phyloP scores from a whole-genome alignment of 805 yeast species.

The Naumovozyma baii region DNA sequence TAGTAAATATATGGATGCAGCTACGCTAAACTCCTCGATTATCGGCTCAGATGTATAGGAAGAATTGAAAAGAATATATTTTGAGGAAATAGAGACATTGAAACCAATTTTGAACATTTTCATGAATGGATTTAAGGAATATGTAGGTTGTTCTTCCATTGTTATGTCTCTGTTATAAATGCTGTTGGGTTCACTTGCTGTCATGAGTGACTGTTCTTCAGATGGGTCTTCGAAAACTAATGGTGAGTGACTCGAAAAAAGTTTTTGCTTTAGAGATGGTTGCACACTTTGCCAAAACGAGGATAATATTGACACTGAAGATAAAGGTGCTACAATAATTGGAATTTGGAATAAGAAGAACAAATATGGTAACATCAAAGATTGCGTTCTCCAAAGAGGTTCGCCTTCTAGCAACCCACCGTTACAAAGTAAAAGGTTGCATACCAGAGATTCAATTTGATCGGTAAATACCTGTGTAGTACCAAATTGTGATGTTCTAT shows the following conservation, averaged over 20 bases:
- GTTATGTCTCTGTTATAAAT: conserved; percentile 20
- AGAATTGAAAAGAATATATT: conserved; percentile 23
- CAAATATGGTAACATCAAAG: conserved; percentile 14
- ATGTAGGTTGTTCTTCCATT: conserved; percentile 11
- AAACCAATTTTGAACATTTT: conserved; percentile 24
- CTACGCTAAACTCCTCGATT: conserved; percentile 29
- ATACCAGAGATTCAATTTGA: conserved; percentile 22
- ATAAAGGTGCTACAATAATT: conserved; percentile 22
- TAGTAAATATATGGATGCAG: conserved; percentile 28
- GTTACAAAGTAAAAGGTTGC: conserved; percentile 23
- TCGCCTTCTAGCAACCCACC: conserved; percentile 27
- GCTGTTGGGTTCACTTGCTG: not conserved
- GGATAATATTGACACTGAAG: conserved; percentile 15
- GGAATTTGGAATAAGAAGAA: conserved; percentile 26
- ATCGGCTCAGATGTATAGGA: conserved; percentile 28
- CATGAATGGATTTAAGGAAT: conserved; percentile 25
- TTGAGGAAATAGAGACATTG: conserved; percentile 21
- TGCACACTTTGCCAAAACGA: conserved; percentile 2
- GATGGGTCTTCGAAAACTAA: not conserved
- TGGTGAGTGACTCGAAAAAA: not conserved
- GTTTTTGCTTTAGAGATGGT: no score
- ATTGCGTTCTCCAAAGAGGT: conserved; percentile 20
- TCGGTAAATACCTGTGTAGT: conserved; percentile 15
- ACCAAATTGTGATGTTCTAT: conserved; percentile 26
- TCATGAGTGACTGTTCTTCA: not conserved